Evolutionary conservation across 2,329 filamentous ascomycete genomes (phyloP), one percentile per base, ranked within the genome.

Genomic region (Penicillium griseofulvum): DNA sequence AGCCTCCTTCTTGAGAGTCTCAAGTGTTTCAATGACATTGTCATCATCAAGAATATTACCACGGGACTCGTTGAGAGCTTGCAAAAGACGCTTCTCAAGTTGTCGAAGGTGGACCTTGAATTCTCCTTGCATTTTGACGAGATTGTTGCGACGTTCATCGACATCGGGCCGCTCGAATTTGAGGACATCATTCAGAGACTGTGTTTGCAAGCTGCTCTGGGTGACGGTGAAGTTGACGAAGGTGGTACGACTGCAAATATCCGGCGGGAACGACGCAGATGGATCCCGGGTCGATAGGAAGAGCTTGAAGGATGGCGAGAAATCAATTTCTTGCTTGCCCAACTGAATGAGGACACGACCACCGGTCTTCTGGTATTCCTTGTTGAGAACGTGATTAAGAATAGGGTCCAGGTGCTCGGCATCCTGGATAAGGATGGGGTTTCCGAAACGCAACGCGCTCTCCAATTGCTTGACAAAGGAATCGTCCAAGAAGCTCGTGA

Each of bases 141-240:
- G 86, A 72, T 99, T 97, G 34, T 92, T 96, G 54, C 94, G 87
- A 61, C 94, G 86, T 79, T 97, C 92, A 71, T 99, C 94, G 17
- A 99, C 91, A 76, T 99, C 94, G 4, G 95, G 94, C 53, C 95
- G 86, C 80, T 99, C 94, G 14, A 92, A 96, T 75, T 97, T 97
- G 68, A 99, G 84, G 33, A 97, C 94, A 61, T 99, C 92, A 65
- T 97, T 97, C 64, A 99, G 85, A 1, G 94, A 97, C 75, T 99
- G 94, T 2, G 94, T 97, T 77, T 96, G 94, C 69, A 99, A 82
- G 81, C 93, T 97, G 83, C 94, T 97, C 78, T 97, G 93, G 5
- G 94, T 99, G 60, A 99, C 93, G 1, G 95, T 97, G 67, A 99
- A 99, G 77, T 99, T 99, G 82, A 99, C 94, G 76, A 99, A 96